phyloP scores from a whole-genome alignment of 1,284 basidiomycete genomes.

The Boletus sp. region DNA sequence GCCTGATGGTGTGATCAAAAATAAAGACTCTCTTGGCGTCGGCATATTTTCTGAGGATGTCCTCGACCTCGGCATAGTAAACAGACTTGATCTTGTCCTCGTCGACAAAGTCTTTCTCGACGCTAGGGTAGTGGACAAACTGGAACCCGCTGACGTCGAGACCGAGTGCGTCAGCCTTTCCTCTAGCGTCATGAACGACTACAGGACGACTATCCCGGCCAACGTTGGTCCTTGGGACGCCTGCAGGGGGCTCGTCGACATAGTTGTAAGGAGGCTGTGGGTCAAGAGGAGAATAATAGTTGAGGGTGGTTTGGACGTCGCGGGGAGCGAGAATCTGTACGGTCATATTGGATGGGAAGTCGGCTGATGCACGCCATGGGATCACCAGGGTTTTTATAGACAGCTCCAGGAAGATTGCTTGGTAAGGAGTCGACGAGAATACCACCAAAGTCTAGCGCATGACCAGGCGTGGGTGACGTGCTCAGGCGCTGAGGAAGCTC shows the following conservation, averaged over 20 bases:
- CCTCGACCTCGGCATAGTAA: conserved; percentile 41
- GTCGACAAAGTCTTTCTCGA: conserved; percentile 42
- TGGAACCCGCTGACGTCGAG: conserved; percentile 45
- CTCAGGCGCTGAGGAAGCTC: conserved; percentile 13
- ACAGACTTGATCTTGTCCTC: conserved; percentile 36
- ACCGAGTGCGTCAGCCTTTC: conserved; percentile 32
- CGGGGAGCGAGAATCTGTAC: conserved; percentile 17
- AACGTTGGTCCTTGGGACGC: conserved; percentile 27
- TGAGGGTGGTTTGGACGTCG: conserved; percentile 31
- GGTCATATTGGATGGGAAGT: conserved; percentile 14
- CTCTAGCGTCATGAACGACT: conserved; percentile 34
- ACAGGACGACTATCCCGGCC: conserved; percentile 23
- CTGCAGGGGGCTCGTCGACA: conserved; percentile 23
- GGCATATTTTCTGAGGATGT: conserved; percentile 39
- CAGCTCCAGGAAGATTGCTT: conserved; percentile 10
- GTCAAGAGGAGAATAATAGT: conserved; percentile 24
- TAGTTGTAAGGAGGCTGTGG: conserved; percentile 30
- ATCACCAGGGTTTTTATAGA: conserved; percentile 8
- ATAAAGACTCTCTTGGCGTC: conserved; percentile 42
- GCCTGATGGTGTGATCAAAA: conserved; percentile 46
- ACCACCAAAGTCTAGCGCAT: conserved; percentile 4
- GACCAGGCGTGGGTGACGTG: conserved; percentile 10
- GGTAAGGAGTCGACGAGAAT: conserved; percentile 5
- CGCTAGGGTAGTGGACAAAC: conserved; percentile 32
- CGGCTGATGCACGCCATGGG: not conserved